phyloP scores from a whole-genome alignment of 805 yeast species.

The Monosporozyma aerobia region DNA sequence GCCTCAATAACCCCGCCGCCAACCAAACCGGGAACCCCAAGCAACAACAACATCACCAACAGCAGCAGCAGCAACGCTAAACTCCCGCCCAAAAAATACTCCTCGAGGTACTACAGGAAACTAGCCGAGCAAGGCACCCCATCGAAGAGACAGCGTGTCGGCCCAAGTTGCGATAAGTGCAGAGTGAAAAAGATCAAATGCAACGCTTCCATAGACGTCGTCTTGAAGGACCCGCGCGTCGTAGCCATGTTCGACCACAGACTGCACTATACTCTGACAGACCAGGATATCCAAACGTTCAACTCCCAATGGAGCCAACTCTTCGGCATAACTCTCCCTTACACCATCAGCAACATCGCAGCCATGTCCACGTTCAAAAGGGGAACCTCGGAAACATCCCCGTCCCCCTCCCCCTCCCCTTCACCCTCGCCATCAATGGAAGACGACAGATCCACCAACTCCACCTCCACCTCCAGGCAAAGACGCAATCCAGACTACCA shows the following conservation, averaged over 20 bases:
- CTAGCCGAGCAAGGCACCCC: background rate
- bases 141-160: constrained; percentile 50
- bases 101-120: background rate
- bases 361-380: background rate
- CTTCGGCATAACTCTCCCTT: background rate
- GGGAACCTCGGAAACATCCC: background rate
- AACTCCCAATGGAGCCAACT: background rate
- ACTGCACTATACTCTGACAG: constrained; percentile 18
- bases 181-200: constrained; percentile 67
- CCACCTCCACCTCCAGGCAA: background rate
- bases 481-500: background rate
- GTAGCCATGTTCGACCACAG: constrained; percentile 10
- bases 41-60: background rate
- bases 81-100: background rate
- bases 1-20: constrained; percentile 10
- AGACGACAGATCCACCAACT: background rate
- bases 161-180: constrained; percentile 71
- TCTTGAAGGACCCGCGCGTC: constrained; percentile 24
- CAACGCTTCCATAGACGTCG: constrained; percentile 50
- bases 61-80: background rate
- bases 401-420: background rate
- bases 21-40: background rate
- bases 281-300: constrained; percentile 8
- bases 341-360: background rate
- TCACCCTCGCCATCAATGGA: background rate